Evolutionary conservation across 148 eudicot species (phyloP).

Genomic region (Rhododendron kiyosumense): DNA sequence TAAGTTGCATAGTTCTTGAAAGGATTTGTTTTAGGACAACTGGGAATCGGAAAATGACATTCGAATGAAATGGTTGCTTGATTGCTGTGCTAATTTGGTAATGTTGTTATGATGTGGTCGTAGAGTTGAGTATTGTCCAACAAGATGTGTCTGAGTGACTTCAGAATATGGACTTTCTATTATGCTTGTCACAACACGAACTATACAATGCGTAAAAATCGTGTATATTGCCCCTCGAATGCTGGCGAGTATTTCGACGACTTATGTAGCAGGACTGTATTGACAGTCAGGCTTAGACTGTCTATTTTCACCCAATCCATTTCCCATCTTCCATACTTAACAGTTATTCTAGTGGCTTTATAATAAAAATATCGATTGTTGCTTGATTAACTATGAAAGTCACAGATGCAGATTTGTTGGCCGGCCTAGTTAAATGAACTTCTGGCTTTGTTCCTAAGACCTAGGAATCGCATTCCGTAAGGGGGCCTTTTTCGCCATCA

Average conservation of each 20-base stretch:
- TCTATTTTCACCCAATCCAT: neutral
- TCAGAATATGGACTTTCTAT: neutral
- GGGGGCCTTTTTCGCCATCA: neutral
- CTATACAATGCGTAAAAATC: no score
- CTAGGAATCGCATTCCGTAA: neutral
- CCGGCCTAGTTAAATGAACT: neutral
- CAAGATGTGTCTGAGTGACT: neutral
- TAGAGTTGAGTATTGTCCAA: neutral
- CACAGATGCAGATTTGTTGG: neutral
- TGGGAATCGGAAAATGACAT: neutral
- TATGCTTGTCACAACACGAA: neutral
- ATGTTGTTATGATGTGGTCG: neutral
- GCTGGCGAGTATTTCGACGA: no score
- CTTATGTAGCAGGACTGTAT: neutral
- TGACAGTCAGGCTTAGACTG: no score
- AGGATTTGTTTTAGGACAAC: neutral
- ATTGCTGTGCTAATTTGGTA: neutral
- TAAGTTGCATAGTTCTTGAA: neutral
- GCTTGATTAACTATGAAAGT: no score
- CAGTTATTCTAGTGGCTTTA: neutral
- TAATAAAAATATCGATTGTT: no score
- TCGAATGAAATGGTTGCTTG: neutral
- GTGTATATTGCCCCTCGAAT: no score
- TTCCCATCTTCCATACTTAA: neutral
- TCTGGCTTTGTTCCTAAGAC: neutral